Percentiles rank a stretch among this genome's conserved stretches.
These are phyloP conservation scores for Dichotomopilus funicola DNA, from an alignment of 2,329 filamentous ascomycete species.

Conservation along the genomic window DNA sequence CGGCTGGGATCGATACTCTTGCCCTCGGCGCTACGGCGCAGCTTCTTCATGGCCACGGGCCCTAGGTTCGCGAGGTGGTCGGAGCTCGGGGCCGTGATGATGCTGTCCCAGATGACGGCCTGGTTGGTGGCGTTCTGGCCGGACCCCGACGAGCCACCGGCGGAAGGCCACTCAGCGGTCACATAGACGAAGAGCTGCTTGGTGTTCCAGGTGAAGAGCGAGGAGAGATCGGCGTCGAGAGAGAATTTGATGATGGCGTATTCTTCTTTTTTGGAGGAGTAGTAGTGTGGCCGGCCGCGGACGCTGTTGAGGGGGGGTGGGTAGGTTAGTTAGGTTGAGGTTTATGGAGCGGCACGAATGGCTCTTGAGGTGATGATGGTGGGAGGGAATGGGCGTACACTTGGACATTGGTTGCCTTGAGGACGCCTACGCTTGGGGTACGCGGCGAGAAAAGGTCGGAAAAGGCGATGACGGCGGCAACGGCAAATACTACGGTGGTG, in stretches of 20 bases:
- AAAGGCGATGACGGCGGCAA: slow-evolving; percentile 72
- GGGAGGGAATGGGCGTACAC: slow-evolving; percentile 52
- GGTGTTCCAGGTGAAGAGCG: slow-evolving; percentile 96
- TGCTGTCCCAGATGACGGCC: slow-evolving; percentile 91
- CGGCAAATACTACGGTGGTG: slow-evolving; percentile 81
- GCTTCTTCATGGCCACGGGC: slow-evolving; percentile 55
- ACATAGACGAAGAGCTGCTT: slow-evolving; percentile 98
- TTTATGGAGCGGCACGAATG: neutral
- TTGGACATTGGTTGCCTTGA: slow-evolving; percentile 70
- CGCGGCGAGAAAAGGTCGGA: slow-evolving; percentile 69
- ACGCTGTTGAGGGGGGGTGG: slow-evolving; percentile 47
- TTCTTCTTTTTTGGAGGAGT: slow-evolving; percentile 85
- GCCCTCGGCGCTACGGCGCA: slow-evolving; percentile 51
- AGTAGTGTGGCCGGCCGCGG: slow-evolving; percentile 92
- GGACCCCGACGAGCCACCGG: slow-evolving; percentile 24
- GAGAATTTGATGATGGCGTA: slow-evolving; percentile 94
- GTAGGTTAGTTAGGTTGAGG: neutral
- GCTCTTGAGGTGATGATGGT: neutral
- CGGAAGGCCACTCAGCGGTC: slow-evolving; percentile 63
- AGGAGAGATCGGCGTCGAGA: slow-evolving; percentile 81
- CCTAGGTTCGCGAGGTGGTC: slow-evolving; percentile 56
- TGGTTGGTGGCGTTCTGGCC: slow-evolving; percentile 48
- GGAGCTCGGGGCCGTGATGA: slow-evolving; percentile 71
- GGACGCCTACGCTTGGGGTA: slow-evolving; percentile 51
- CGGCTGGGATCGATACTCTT: slow-evolving; percentile 55